phyloP scores from a whole-genome alignment of 2,329 filamentous ascomycete species.

The Cercospora sp. region DNA sequence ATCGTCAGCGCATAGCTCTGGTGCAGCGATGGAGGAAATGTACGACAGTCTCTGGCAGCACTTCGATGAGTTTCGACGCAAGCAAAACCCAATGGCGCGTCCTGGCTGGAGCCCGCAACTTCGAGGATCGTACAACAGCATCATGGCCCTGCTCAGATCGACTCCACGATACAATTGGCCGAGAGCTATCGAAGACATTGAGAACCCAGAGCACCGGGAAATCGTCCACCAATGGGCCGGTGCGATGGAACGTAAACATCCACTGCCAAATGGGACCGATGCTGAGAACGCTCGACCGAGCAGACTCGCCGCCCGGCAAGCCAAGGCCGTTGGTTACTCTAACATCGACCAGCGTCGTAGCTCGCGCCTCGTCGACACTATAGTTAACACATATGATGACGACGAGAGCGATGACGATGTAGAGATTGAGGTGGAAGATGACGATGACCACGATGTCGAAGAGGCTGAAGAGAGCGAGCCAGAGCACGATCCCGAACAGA shows the following conservation, averaged over 20 bases:
- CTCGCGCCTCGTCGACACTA: conserved; percentile 24
- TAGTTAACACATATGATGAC: conserved; percentile 19
- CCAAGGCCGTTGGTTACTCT: conserved; percentile 17
- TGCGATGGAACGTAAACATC: conserved; percentile 23
- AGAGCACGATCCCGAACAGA: conserved; percentile 24
- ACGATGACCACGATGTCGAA: conserved; percentile 14
- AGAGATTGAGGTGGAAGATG: conserved; percentile 13
- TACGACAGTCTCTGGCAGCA: conserved; percentile 14
- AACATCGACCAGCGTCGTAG: conserved; percentile 27
- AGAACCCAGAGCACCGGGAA: conserved; percentile 13
- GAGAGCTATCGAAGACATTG: conserved; percentile 11
- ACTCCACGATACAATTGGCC: conserved; percentile 23
- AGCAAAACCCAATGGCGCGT: conserved; percentile 23
- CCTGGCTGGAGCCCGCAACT: conserved; percentile 25
- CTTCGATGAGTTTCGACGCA: conserved; percentile 21
- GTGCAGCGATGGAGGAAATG: conserved; percentile 20
- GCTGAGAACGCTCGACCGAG: neutral
- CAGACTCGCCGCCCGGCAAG: conserved; percentile 21
- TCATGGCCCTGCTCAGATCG: conserved; percentile 19
- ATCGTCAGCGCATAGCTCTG: conserved; percentile 15
- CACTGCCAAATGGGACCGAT: neutral
- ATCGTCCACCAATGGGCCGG: conserved; percentile 22
- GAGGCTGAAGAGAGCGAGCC: conserved; percentile 13
- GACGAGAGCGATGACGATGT: conserved; percentile 19
- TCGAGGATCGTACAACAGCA: conserved; percentile 22